phyloP scores from a whole-genome alignment of 306 rosid species.

The Malus sylvestris region DNA sequence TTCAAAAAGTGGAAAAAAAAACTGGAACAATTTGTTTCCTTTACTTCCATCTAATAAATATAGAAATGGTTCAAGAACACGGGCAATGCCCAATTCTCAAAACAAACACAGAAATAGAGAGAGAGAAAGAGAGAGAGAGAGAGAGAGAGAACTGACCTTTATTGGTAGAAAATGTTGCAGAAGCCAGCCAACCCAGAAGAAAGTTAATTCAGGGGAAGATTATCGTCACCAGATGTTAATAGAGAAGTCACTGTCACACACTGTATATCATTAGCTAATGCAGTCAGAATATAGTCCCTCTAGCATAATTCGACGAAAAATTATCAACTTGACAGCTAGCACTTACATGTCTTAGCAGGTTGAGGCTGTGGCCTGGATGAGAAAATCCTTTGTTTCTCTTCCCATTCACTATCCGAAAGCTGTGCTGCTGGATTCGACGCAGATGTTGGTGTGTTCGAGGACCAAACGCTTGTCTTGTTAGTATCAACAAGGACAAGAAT shows the following conservation, averaged over 20 bases:
- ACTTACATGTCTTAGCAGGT: no score
- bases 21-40: not conserved
- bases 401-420: not conserved
- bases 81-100: not conserved
- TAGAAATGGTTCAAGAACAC: not conserved
- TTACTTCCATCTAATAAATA: not conserved
- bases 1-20: not conserved
- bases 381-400: no score
- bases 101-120: not conserved
- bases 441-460: conserved; percentile 22
- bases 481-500: conserved; percentile 17
- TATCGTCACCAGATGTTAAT: not conserved
- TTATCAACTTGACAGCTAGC: no score
- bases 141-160: conserved; percentile 3
- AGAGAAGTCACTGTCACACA: no score
- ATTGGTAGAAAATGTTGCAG: not conserved
- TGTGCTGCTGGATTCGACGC: conserved; percentile 4
- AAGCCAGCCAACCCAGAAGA: not conserved
- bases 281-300: no score
- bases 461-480: conserved; percentile 23
- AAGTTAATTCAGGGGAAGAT: not conserved
- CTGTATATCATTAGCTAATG: no score
- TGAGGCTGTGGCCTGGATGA: no score
- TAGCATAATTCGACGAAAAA: no score
- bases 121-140: not conserved